Percentiles rank a stretch among this genome's conserved stretches.
Evolutionary conservation across 805 yeast species (phyloP).

Genomic region (Kurtzmaniella fragi): DNA sequence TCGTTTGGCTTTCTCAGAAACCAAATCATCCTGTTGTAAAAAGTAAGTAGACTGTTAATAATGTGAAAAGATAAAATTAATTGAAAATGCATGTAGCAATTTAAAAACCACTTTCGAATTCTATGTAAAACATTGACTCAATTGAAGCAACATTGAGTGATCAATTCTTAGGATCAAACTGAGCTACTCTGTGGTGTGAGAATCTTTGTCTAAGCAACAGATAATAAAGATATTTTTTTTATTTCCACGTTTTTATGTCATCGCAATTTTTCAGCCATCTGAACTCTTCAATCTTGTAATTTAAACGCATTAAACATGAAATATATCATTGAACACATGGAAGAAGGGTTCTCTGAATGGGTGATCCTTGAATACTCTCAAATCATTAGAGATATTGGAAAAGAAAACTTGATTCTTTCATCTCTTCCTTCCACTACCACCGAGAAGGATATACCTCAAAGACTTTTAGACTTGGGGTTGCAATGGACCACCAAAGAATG

Average conservation of each 20-base stretch:
- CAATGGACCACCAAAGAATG: slow-evolving; percentile 82
- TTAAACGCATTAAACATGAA: slow-evolving; percentile 47
- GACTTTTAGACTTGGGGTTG: slow-evolving; percentile 55
- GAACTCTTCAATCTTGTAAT: background rate
- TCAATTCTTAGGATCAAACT: too few relatives aligned
- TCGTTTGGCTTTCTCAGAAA: slow-evolving; percentile 31
- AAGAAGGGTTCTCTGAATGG: slow-evolving; percentile 95
- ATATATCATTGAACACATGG: slow-evolving; percentile 96
- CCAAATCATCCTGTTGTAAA: slow-evolving; percentile 19
- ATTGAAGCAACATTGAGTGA: too few relatives aligned
- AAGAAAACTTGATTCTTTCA: slow-evolving; percentile 65
- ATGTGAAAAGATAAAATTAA: background rate
- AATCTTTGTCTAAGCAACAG: too few relatives aligned
- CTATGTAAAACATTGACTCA: too few relatives aligned
- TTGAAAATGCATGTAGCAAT: background rate
- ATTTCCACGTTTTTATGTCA: too few relatives aligned
- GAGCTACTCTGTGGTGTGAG: too few relatives aligned
- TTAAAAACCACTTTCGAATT: background rate
- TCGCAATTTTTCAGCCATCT: too few relatives aligned
- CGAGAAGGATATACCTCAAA: slow-evolving; percentile 57
- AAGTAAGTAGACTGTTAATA: slow-evolving; percentile 2
- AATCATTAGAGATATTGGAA: slow-evolving; percentile 79
- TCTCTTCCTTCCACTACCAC: slow-evolving; percentile 67
- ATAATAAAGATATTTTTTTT: background rate
- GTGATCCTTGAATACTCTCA: slow-evolving; percentile 81